phyloP scores from a whole-genome alignment of 192 early-diverging fungal genomes.

The Gamsiella multidivaricata region DNA sequence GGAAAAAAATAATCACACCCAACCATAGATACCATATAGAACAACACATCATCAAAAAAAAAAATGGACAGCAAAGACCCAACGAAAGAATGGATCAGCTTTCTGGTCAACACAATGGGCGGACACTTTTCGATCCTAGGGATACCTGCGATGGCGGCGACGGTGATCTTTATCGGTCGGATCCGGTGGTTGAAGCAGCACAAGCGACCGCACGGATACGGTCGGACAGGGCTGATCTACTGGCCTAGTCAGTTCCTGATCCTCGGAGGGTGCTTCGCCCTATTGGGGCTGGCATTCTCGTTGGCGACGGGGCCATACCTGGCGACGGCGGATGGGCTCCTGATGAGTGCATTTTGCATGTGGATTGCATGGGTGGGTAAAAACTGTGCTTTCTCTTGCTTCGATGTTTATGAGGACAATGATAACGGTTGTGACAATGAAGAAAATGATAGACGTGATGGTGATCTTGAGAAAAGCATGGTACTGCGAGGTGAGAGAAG shows the following conservation, averaged over 20 bases:
- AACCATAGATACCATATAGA: too few species aligned
- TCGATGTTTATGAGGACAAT: not conserved
- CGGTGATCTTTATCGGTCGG: slow-evolving; percentile 11
- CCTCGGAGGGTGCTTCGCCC: not conserved
- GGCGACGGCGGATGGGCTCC: slow-evolving; percentile 21
- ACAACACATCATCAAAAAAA: too few species aligned
- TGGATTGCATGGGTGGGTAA: slow-evolving; percentile 21
- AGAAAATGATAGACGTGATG: too few species aligned
- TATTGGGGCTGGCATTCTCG: slow-evolving; percentile 16
- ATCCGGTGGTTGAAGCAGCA: slow-evolving; percentile 14
- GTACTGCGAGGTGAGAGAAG: too few species aligned
- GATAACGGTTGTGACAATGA: too few species aligned
- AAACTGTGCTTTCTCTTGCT: not conserved
- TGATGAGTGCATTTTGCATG: slow-evolving; percentile 15
- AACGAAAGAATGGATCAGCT: slow-evolving; percentile 16
- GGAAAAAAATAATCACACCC: too few species aligned
- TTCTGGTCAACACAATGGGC: slow-evolving; percentile 9
- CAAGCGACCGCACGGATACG: slow-evolving; percentile 19
- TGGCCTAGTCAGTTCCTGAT: slow-evolving; percentile 35
- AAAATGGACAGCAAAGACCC: too few species aligned
- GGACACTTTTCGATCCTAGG: slow-evolving; percentile 21
- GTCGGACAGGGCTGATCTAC: slow-evolving; percentile 30
- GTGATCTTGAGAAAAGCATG: too few species aligned
- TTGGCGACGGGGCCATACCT: slow-evolving; percentile 26
- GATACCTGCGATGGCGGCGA: slow-evolving; percentile 13